Percentiles rank a stretch among this genome's conserved stretches.
phyloP scores from a whole-genome alignment of 208 protist genomes.

The Acanthamoeba royreba region DNA sequence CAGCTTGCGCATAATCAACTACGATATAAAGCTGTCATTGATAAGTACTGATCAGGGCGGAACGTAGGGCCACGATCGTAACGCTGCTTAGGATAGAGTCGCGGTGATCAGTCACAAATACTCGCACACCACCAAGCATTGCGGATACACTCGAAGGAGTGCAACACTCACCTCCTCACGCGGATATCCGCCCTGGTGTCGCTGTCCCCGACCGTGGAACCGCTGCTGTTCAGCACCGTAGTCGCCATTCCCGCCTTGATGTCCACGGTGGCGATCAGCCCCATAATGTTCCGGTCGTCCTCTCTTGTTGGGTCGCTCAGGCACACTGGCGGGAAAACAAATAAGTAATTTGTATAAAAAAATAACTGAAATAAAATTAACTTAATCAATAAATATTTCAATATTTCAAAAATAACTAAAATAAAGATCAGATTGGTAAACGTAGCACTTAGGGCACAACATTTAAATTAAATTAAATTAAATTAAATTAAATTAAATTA shows the following conservation, averaged over 20 bases:
- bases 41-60: no score
- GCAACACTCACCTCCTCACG: background rate
- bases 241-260: background rate
- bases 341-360: background rate
- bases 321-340: background rate
- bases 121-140: background rate
- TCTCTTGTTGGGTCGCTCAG: background rate
- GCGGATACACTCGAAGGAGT: background rate
- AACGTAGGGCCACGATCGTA: no score
- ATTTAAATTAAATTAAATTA: background rate
- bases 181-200: background rate
- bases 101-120: background rate
- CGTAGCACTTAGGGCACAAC: no score
- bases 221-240: background rate
- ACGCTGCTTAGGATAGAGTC: background rate
- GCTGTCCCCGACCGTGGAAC: background rate
- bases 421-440: no score
- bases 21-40: background rate
- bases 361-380: background rate
- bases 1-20: background rate
- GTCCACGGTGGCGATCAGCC: background rate
- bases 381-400: background rate
- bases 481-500: background rate
- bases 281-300: background rate
- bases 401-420: no score